Evolutionary conservation across 2,329 filamentous ascomycete species (phyloP).

Genomic region (Fusarium veterinarium): DNA sequence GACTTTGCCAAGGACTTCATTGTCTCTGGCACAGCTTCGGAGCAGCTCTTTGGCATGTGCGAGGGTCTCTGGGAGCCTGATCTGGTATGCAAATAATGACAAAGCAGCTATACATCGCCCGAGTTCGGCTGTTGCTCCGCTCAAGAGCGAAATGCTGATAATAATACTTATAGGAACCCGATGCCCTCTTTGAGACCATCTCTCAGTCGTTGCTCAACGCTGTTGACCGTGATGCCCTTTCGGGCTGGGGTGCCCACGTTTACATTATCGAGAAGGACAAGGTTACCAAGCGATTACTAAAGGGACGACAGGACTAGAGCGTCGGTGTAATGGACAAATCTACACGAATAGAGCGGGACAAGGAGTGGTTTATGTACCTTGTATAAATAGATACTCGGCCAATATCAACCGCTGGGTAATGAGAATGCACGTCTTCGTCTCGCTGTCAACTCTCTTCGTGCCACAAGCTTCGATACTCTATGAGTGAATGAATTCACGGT

Average conservation of each 20-base stretch:
- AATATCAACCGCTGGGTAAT: constrained; percentile 43
- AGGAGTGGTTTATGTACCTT: constrained; percentile 44
- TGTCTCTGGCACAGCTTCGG: constrained; percentile 93
- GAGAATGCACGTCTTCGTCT: constrained; percentile 36
- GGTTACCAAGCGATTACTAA: constrained; percentile 98
- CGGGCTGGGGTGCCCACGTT: constrained; percentile 97
- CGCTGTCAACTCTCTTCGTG: neutral
- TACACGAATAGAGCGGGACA: constrained; percentile 24
- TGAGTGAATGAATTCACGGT: neutral
- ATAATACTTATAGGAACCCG: constrained; percentile 67
- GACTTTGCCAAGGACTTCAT: constrained; percentile 99
- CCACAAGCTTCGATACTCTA: neutral
- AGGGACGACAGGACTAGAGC: constrained; percentile 90
- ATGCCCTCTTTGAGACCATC: constrained; percentile 98
- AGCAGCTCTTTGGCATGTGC: constrained; percentile 98
- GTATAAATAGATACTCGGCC: constrained; percentile 51
- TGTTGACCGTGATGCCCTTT: constrained; percentile 94
- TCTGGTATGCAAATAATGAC: constrained; percentile 71
- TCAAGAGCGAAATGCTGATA: constrained; percentile 29
- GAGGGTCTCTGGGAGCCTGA: constrained; percentile 98
- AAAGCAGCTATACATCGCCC: neutral
- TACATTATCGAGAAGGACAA: constrained; percentile 99
- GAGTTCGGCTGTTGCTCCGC: neutral
- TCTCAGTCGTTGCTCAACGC: constrained; percentile 96
- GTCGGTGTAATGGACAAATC: constrained; percentile 25